Evolutionary conservation across 2,329 filamentous ascomycete genomes (phyloP).

Genomic region (Colletotrichum orbiculare): DNA sequence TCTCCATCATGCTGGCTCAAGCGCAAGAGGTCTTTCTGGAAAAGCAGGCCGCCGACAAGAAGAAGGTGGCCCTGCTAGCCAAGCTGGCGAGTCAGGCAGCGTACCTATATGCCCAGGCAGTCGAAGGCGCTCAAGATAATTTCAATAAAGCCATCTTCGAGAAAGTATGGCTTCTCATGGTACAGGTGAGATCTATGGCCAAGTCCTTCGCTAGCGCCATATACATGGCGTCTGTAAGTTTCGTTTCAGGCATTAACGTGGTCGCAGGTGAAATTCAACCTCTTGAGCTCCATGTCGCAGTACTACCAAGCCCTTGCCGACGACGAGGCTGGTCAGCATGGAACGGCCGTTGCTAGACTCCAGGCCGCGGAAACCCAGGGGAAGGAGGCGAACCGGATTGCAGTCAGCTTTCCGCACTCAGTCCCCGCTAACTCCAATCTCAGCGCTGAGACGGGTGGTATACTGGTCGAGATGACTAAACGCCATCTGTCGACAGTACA

Average conservation of each 20-base stretch:
- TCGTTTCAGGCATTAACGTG: constrained; percentile 27
- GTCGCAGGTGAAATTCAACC: constrained; percentile 76
- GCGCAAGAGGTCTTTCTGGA: constrained; percentile 98
- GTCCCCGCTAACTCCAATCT: constrained; percentile 86
- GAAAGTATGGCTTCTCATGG: constrained; percentile 88
- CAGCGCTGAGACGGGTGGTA: constrained; percentile 78
- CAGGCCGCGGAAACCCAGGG: constrained; percentile 82
- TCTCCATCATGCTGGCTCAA: constrained; percentile 92
- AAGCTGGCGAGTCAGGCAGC: constrained; percentile 93
- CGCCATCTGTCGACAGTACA: constrained; percentile 84
- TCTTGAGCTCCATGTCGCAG: constrained; percentile 87
- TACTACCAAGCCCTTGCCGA: constrained; percentile 95
- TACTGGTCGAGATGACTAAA: constrained; percentile 84
- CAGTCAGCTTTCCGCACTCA: constrained; percentile 83
- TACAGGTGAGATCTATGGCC: constrained; percentile 70
- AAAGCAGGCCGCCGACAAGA: constrained; percentile 92
- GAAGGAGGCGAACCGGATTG: constrained; percentile 80
- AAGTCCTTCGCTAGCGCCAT: background rate
- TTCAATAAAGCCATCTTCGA: constrained; percentile 92
- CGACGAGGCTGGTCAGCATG: constrained; percentile 88
- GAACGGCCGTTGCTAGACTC: constrained; percentile 84
- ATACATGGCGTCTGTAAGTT: too few species aligned
- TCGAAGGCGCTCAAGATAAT: constrained; percentile 92
- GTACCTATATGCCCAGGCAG: constrained; percentile 86
- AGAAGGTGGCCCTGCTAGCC: constrained; percentile 90